These are phyloP conservation scores for Gonapodya prolifera DNA, from an alignment of 192 early-diverging fungal species.

Conservation along the genomic window DNA sequence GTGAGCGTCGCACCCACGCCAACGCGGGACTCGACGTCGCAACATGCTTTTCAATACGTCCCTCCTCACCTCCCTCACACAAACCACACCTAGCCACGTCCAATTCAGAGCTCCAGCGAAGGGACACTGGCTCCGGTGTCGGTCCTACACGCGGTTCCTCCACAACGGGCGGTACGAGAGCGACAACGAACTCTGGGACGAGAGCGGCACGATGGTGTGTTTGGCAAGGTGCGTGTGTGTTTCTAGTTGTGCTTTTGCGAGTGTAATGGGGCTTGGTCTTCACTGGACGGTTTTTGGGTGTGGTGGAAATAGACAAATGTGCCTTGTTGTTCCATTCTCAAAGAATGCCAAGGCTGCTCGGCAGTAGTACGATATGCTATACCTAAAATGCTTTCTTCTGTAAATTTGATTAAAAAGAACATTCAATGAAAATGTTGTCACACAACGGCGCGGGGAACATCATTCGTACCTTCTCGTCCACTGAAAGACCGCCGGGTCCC, in stretches of 20 bases:
- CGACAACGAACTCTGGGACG: not conserved
- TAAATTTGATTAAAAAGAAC: not conserved
- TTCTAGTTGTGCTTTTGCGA: not conserved
- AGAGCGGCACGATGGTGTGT: not conserved
- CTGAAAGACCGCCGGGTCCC: constrained; percentile 76
- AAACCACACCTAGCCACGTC: not conserved
- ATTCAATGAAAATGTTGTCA: too few relatives aligned
- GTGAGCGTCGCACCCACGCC: not conserved
- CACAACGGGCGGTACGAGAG: not conserved
- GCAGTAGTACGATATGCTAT: not conserved
- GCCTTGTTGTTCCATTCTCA: not conserved
- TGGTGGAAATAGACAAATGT: not conserved
- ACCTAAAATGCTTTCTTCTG: constrained; percentile 47
- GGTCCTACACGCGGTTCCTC: not conserved
- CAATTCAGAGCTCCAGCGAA: not conserved
- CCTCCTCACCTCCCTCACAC: not conserved
- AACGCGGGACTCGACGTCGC: too few relatives aligned
- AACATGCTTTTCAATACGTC: too few relatives aligned
- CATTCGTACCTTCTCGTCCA: constrained; percentile 76
- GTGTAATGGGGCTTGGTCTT: too few relatives aligned
- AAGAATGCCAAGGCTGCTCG: not conserved
- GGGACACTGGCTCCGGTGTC: not conserved
- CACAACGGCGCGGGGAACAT: too few relatives aligned
- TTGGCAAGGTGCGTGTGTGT: not conserved
- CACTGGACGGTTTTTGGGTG: not conserved